Conservation (phyloP, 345 rosid species). For the Draba incana region DNA sequence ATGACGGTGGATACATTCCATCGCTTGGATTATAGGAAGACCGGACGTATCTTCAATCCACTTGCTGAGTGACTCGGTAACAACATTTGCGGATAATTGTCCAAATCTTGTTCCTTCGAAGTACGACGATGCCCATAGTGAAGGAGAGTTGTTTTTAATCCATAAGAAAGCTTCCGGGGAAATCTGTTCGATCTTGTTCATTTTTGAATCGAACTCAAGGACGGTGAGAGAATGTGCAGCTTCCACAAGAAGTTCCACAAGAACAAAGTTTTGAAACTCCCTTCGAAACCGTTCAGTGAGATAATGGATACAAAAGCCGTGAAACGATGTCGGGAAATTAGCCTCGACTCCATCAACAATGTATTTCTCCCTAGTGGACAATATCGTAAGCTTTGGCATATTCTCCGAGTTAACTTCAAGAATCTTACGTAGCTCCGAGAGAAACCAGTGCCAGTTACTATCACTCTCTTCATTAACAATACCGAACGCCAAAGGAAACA, state of each 20-base stretch:
- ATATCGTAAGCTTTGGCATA: constrained; percentile 81
- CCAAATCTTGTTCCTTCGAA: constrained; percentile 88
- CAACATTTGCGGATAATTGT: constrained; percentile 65
- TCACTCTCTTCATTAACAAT: constrained; percentile 80
- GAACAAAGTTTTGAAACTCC: constrained; percentile 72
- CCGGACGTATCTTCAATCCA: constrained; percentile 77
- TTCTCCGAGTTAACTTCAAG: constrained; percentile 75
- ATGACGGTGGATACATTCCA: constrained; percentile 80
- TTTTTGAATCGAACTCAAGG: constrained; percentile 65
- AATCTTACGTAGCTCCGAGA: constrained; percentile 75
- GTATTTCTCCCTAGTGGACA: constrained; percentile 73
- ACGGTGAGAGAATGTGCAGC: constrained; percentile 76
- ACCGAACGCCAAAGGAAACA: constrained; percentile 82
- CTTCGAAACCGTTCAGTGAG: constrained; percentile 64
- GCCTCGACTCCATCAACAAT: constrained; percentile 81
- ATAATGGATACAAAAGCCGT: constrained; percentile 80
- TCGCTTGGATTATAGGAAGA: constrained; percentile 90
- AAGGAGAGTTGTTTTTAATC: constrained; percentile 73
- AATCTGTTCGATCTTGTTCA: constrained; percentile 70
- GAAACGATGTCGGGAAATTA: constrained; percentile 84
- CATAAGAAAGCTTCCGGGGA: constrained; percentile 80
- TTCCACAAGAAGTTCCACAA: constrained; percentile 80
- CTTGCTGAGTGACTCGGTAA: constrained; percentile 57
- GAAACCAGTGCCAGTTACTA: constrained; percentile 82
- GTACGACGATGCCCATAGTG: constrained; percentile 80